phyloP scores from a whole-genome alignment of 2,329 filamentous ascomycete genomes.

The Atkinsonella hypoxylon region DNA sequence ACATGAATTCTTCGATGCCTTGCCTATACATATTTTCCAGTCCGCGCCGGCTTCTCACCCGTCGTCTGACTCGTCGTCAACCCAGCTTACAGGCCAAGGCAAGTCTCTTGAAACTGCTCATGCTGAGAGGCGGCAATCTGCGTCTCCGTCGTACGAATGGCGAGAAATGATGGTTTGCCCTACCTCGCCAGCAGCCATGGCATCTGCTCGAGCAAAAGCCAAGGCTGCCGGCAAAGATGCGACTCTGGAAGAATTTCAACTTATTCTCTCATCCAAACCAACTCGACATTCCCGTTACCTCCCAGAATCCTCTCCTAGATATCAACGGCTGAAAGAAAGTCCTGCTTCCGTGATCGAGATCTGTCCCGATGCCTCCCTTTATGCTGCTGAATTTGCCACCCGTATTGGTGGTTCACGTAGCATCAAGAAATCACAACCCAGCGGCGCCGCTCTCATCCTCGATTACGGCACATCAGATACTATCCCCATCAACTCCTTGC shows the following conservation, averaged over 20 bases:
- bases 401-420: conserved; percentile 62
- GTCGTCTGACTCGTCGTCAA: conserved; percentile 14
- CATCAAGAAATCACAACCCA: conserved; percentile 47
- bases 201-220: conserved; percentile 41
- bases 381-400: conserved; percentile 67
- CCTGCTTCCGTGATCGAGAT: conserved; percentile 72
- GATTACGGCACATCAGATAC: conserved; percentile 77
- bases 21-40: conserved; percentile 93
- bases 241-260: conserved; percentile 69
- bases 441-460: conserved; percentile 84
- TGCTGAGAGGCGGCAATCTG: not conserved
- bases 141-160: conserved; percentile 46
- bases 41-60: conserved; percentile 38
- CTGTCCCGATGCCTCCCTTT: conserved; percentile 74
- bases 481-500: conserved; percentile 78
- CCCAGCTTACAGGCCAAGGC: not conserved
- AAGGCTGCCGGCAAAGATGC: conserved; percentile 31
- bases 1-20: conserved; percentile 96
- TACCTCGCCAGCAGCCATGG: conserved; percentile 42
- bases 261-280: conserved; percentile 60
- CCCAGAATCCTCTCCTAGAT: conserved; percentile 69
- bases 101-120: not conserved
- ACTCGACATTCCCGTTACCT: conserved; percentile 80
- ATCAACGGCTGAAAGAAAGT: conserved; percentile 57
- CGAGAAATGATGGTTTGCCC: conserved; percentile 70